phyloP scores from a whole-genome alignment of 1,284 basidiomycete genomes.

The Malassezia arunalokei region DNA sequence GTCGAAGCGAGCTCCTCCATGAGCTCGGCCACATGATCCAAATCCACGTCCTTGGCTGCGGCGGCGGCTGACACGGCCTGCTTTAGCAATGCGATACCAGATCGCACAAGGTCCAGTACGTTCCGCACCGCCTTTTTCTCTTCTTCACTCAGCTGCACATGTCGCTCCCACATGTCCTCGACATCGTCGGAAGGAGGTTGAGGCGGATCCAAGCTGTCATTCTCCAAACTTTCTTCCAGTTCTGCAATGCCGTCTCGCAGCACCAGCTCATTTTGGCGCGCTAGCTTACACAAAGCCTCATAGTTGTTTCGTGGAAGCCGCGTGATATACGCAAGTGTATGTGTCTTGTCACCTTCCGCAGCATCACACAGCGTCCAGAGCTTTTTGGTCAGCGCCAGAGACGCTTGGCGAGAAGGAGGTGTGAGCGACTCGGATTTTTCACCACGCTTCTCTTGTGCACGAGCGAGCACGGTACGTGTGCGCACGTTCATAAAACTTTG shows the following conservation, averaged over 20 bases:
- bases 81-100: neutral
- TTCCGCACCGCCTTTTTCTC: neutral
- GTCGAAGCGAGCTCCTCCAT: slow-evolving; percentile 23
- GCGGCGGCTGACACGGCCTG: neutral
- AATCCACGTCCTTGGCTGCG: neutral
- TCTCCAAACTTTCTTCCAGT: slow-evolving; percentile 20
- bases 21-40: neutral
- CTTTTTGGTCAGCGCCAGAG: slow-evolving; percentile 10
- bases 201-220: neutral
- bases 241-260: slow-evolving; percentile 29
- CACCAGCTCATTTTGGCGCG: slow-evolving; percentile 23
- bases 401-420: neutral
- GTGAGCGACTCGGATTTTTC: neutral
- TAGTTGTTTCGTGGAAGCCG: slow-evolving; percentile 26
- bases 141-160: neutral
- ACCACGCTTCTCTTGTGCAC: slow-evolving; percentile 18
- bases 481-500: slow-evolving; percentile 29
- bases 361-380: slow-evolving; percentile 10
- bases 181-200: slow-evolving; percentile 7
- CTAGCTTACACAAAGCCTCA: slow-evolving; percentile 23
- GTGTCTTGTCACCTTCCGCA: neutral
- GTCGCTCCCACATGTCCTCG: slow-evolving; percentile 4
- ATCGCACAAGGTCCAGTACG: slow-evolving; percentile 1
- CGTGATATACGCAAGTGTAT: neutral
- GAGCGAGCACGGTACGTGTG: slow-evolving; percentile 21